phyloP scores from a whole-genome alignment of 805 yeast genomes.

The Tetrapisispora iriomotensis region DNA sequence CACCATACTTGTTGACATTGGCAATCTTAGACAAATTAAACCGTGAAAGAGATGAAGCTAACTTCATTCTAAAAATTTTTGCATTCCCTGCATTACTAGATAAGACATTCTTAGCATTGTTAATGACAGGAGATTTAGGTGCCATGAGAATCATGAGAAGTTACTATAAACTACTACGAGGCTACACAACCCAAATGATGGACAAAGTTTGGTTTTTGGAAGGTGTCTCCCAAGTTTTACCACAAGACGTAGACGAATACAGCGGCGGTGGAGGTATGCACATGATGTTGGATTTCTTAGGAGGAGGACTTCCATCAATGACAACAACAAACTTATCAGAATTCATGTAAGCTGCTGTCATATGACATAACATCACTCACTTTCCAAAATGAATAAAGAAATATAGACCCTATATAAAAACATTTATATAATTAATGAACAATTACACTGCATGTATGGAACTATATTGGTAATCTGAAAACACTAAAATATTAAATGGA shows the following conservation, averaged over 20 bases:
- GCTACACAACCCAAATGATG: conserved; percentile 77
- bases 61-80: conserved; percentile 77
- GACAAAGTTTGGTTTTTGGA: conserved; percentile 90
- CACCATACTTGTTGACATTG: conserved; percentile 80
- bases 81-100: conserved; percentile 91
- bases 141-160: conserved; percentile 89
- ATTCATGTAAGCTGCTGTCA: conserved; percentile 10
- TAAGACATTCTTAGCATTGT: conserved; percentile 60
- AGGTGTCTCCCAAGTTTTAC: conserved; percentile 80
- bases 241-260: conserved; percentile 85
- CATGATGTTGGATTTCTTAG: conserved; percentile 81
- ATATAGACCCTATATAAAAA: no score
- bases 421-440: no score
- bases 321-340: conserved; percentile 33
- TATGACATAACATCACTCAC: no score
- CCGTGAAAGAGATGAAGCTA: conserved; percentile 72
- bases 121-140: conserved; percentile 75
- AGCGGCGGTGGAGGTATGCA: conserved; percentile 89
- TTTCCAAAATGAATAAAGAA: background rate
- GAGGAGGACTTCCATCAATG: conserved; percentile 51
- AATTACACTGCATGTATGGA: no score
- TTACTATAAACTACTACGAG: conserved; percentile 71
- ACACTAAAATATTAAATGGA: no score
- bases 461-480: no score
- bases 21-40: conserved; percentile 79